Percentiles rank a stretch among this genome's conserved stretches.
phyloP scores from a whole-genome alignment of 2,329 filamentous ascomycete species.

The Penicillium freii region DNA sequence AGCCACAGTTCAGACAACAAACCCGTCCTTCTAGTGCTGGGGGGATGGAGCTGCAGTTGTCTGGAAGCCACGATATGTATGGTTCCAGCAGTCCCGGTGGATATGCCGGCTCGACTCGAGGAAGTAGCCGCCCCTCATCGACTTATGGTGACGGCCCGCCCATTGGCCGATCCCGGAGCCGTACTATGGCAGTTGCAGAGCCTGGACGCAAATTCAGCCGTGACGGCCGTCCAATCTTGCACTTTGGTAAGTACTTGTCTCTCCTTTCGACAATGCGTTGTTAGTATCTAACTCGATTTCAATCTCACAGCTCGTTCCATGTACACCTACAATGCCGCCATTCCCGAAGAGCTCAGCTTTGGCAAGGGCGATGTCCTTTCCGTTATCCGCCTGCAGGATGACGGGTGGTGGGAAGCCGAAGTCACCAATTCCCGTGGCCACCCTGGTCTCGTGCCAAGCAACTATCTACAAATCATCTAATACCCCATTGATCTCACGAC shows the following conservation, averaged over 20 bases:
- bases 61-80: constrained; percentile 54
- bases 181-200: constrained; percentile 80
- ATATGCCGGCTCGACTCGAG: constrained; percentile 33
- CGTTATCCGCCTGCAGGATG: constrained; percentile 86
- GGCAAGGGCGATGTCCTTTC: constrained; percentile 88
- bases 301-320: constrained; percentile 71
- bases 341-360: constrained; percentile 92
- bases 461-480: constrained; percentile 62
- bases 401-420: constrained; percentile 99
- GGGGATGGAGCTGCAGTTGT: constrained; percentile 69
- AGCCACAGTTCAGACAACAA: constrained; percentile 52
- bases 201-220: constrained; percentile 69
- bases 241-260: constrained; percentile 73
- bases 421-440: constrained; percentile 59
- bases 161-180: constrained; percentile 63
- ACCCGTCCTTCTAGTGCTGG: constrained; percentile 50
- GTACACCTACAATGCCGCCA: constrained; percentile 92
- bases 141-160: constrained; percentile 53
- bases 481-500: constrained; percentile 24
- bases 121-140: constrained; percentile 48
- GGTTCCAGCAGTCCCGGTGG: constrained; percentile 40
- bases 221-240: constrained; percentile 82
- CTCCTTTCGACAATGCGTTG: not conserved
- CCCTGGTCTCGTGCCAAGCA: constrained; percentile 63
- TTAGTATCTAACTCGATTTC: constrained; percentile 18